Evolutionary conservation across 495 filamentous ascomycete species (phyloP).

Genomic region (Aspergillus saccharolyticus): DNA sequence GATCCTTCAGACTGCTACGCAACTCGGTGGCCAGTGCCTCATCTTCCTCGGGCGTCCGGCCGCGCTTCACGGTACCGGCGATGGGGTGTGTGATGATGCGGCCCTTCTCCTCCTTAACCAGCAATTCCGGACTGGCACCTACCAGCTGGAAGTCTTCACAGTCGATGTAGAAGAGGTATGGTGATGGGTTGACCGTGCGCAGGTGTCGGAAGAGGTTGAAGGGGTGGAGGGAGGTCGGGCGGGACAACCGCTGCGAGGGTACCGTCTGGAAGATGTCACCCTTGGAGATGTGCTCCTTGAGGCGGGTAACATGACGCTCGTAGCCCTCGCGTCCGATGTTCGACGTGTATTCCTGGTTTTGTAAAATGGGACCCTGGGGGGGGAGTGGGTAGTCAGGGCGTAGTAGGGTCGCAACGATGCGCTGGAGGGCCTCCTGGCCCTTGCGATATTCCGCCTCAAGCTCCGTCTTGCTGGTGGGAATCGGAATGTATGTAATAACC

Average conservation of each 20-base stretch:
- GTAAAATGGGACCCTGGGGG: conserved; percentile 63
- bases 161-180: conserved; percentile 93
- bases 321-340: conserved; percentile 90
- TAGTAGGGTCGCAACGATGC: conserved; percentile 63
- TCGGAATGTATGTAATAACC: conserved; percentile 79
- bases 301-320: conserved; percentile 69
- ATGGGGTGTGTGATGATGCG: conserved; percentile 96
- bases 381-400: conserved; percentile 73
- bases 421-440: conserved; percentile 56
- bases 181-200: conserved; percentile 90
- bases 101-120: conserved; percentile 83
- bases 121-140: conserved; percentile 86
- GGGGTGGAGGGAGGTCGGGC: conserved; percentile 84
- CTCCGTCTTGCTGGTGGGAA: conserved; percentile 44
- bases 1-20: conserved; percentile 77
- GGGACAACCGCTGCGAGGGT: conserved; percentile 85
- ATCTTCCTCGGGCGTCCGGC: conserved; percentile 75
- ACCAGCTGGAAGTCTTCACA: conserved; percentile 91
- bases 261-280: conserved; percentile 98
- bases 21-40: conserved; percentile 72
- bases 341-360: conserved; percentile 74
- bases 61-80: conserved; percentile 88
- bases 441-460: conserved; percentile 58
- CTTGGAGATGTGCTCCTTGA: conserved; percentile 82
- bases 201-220: conserved; percentile 98